A percentile compares a stretch with the other conserved stretches of the same genome.
Conservation (phyloP, 345 rosid genomes). For the Eutrema yunnanense region DNA sequence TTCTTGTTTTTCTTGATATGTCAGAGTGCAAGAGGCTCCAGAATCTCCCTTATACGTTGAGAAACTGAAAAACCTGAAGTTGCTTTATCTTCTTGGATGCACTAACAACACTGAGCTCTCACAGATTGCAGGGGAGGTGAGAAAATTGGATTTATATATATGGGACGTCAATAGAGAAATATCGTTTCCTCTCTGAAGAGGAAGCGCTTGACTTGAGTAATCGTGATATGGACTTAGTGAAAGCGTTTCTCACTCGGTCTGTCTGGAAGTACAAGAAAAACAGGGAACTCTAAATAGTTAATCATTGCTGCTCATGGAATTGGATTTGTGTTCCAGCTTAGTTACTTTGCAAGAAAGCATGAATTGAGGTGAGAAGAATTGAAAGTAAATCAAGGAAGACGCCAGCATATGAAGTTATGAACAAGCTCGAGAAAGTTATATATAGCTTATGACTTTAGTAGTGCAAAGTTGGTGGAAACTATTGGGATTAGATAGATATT, state of each 20-base stretch:
- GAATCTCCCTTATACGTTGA: constrained; percentile 2
- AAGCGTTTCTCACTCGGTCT: neutral
- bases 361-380: neutral
- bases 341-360: neutral
- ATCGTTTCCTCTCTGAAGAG: constrained; percentile 2
- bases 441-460: neutral
- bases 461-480: neutral
- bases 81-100: constrained; percentile 23
- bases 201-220: neutral
- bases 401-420: no score
- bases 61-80: constrained; percentile 10
- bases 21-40: constrained; percentile 12
- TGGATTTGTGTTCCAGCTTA: neutral
- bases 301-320: neutral
- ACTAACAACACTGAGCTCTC: constrained; percentile 1
- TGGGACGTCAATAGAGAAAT: constrained; percentile 21
- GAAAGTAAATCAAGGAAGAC: neutral
- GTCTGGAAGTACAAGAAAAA: constrained; percentile 1
- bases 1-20: neutral
- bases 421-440: no score
- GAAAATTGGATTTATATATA: constrained; percentile 13
- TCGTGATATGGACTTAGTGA: constrained; percentile 5
- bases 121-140: constrained; percentile 9
- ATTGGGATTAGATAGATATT: no score
- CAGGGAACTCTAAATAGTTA: neutral